phyloP scores from a whole-genome alignment of 305 asterid genomes.

The Stenogyne calaminthoides region DNA sequence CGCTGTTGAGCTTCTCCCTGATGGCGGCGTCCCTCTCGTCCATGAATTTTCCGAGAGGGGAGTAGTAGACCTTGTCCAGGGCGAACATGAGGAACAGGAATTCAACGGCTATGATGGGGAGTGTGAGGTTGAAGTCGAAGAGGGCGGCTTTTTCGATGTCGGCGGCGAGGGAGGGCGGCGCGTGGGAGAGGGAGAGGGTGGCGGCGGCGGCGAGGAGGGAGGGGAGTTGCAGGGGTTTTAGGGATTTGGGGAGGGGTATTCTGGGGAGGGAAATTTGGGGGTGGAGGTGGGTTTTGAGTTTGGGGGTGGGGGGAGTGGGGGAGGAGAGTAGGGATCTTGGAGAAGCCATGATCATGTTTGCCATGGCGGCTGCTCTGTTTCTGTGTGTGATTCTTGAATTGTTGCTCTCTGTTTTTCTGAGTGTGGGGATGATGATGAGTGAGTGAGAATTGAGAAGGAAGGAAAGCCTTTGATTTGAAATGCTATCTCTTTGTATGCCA shows the following conservation, averaged over 20 bases:
- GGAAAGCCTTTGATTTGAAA: not conserved
- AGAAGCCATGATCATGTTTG: conserved; percentile 56
- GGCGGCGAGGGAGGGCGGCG: conserved; percentile 79
- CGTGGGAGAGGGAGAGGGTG: conserved; percentile 54
- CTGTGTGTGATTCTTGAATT: conserved; percentile 4
- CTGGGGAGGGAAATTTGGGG: conserved; percentile 45
- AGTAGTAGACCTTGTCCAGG: conserved; percentile 80
- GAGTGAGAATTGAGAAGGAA: not conserved
- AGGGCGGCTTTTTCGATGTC: conserved; percentile 79
- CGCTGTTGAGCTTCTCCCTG: conserved; percentile 70
- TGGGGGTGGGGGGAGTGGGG: conserved; percentile 33
- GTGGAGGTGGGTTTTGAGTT: conserved; percentile 31
- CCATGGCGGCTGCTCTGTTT: conserved; percentile 46
- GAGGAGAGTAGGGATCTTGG: conserved; percentile 33
- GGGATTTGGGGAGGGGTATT: conserved; percentile 43
- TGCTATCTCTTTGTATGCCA: conserved; percentile 34
- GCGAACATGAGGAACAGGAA: conserved; percentile 88
- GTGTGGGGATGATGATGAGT: not conserved
- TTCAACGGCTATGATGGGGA: conserved; percentile 77
- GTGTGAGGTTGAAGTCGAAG: conserved; percentile 87
- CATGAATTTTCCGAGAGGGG: conserved; percentile 88
- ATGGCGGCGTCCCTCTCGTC: conserved; percentile 83
- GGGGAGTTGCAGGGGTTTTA: conserved; percentile 45
- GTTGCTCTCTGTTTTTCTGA: not conserved
- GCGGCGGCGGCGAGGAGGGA: conserved; percentile 61